Conservation (phyloP, 352 stramenopile species). For the Globisporangium camurandrum region DNA sequence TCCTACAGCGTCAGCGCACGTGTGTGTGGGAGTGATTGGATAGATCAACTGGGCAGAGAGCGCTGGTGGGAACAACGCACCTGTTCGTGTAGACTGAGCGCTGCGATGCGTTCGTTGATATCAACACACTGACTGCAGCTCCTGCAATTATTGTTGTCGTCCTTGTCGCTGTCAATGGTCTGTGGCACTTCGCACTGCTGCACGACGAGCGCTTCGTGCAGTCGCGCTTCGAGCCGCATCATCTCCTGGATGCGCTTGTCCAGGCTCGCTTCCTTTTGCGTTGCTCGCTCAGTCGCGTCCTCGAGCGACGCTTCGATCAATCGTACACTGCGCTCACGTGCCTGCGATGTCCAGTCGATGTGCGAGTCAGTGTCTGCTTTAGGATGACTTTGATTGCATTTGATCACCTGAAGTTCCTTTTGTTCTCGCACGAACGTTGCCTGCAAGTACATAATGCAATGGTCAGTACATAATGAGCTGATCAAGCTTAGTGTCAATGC, state of each 20-base stretch:
- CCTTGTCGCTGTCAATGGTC: background rate
- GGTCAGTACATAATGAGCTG: background rate
- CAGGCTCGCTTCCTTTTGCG: slow-evolving; percentile 25
- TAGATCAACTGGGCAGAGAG: background rate
- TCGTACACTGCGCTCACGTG: slow-evolving; percentile 24
- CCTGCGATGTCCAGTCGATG: slow-evolving; percentile 11
- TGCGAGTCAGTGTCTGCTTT: background rate
- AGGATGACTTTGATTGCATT: background rate
- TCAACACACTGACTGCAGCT: no score
- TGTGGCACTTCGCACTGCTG: slow-evolving; percentile 3
- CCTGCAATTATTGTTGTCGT: slow-evolving; percentile 10
- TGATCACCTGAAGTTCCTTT: slow-evolving; percentile 22
- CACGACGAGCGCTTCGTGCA: slow-evolving; percentile 30
- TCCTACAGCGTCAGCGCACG: background rate
- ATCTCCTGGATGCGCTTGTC: slow-evolving; percentile 34
- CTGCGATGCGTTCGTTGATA: slow-evolving; percentile 18
- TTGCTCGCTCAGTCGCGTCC: slow-evolving; percentile 20
- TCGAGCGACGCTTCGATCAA: slow-evolving; percentile 25
- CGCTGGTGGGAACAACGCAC: slow-evolving; percentile 8
- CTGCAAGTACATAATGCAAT: slow-evolving; percentile 9
- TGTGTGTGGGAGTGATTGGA: background rate
- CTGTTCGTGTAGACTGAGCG: slow-evolving; percentile 22
- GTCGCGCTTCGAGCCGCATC: slow-evolving; percentile 27
- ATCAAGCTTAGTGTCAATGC: background rate
- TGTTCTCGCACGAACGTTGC: slow-evolving; percentile 21